Conservation (phyloP, 139 green algal genomes). For the Trebouxia sp. region DNA sequence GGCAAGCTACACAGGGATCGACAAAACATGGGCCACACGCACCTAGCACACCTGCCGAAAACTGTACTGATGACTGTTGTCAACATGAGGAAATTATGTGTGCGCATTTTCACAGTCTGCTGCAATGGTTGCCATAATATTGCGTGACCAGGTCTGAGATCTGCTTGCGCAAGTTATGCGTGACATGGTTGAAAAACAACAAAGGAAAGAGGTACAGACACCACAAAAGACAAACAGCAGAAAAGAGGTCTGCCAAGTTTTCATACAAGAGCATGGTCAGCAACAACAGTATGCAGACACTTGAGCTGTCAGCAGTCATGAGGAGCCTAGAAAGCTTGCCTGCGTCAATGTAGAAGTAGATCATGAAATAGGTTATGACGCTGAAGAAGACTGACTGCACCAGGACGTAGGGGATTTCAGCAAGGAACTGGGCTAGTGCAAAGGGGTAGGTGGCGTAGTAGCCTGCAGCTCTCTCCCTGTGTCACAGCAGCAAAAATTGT, state of each 20-base stretch:
- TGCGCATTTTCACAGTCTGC: neutral
- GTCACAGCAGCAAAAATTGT: too few relatives aligned
- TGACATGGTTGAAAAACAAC: too few relatives aligned
- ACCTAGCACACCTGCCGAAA: neutral
- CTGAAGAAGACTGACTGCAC: slow-evolving; percentile 30
- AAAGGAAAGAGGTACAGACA: neutral
- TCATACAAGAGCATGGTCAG: neutral
- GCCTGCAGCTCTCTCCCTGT: slow-evolving; percentile 20
- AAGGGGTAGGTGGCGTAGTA: slow-evolving; percentile 52
- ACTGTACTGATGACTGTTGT: neutral
- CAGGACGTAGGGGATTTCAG: slow-evolving; percentile 47
- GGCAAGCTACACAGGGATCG: too few relatives aligned
- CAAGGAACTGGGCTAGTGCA: slow-evolving; percentile 42
- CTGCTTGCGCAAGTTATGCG: too few relatives aligned
- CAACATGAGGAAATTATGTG: neutral
- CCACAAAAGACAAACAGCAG: neutral
- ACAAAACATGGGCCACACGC: neutral
- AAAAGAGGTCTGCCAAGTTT: neutral
- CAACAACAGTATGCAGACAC: neutral
- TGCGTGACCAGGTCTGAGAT: neutral
- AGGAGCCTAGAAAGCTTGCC: neutral
- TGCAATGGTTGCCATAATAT: neutral
- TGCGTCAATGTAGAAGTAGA: slow-evolving; percentile 40
- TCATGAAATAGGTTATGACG: slow-evolving; percentile 44
- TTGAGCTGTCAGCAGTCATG: neutral